Base-by-base conservation (phyloP, 768 basidiomycete species). In the Lentinus tigrinus region DNA sequence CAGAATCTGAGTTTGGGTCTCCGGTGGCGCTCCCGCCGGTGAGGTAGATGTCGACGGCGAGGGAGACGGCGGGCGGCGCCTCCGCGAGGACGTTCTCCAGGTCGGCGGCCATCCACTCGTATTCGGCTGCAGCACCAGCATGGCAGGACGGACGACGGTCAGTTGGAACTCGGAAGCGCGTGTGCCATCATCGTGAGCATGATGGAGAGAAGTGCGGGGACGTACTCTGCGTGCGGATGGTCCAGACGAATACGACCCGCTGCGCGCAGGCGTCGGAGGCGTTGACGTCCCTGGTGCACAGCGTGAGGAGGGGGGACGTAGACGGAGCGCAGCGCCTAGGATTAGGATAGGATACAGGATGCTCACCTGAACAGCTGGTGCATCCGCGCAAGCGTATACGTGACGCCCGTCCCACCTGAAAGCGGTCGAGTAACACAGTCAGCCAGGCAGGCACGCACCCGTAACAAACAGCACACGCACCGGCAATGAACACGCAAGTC, bases 401-500 rank as follows among this genome's bases (percentile, higher is more conserved):
- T 70, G 3, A 73, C 64, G 4, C 72, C 73, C 19, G 71, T 70
- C 0, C 72, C 72, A 31, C 73, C 72, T 73, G 48, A 17, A 8
- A 26, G 24, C 27, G 42, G 8, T n/a, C n/a, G n/a, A n/a, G n/a
- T n/a, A 27, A 4, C 2, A 46, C 2, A 13, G 53, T 56, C 19
- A 52, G 38, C 26, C 16, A 16, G 43, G 4, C 19, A 16, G 4
- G 1, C 26, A 4, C 17, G n/a, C 23, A 17, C n/a, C 13, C 11
- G 23, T 6, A 16, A 8, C 3, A 27, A 4, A 52, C n/a, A n/a
- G n/a, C n/a, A 65, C n/a, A 52, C 63, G 56, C 49, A 74, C 76
- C 77, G 26, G 73, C 71, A 40, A 79, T 65, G 40, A 79, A 69
- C 27, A 78, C 56, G 21, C 74, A 72, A 17, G 73, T 74, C 38